These are phyloP conservation scores for Fraxinus latifolia DNA, from an alignment of 305 asterid genomes.

Conservation along the genomic window DNA sequence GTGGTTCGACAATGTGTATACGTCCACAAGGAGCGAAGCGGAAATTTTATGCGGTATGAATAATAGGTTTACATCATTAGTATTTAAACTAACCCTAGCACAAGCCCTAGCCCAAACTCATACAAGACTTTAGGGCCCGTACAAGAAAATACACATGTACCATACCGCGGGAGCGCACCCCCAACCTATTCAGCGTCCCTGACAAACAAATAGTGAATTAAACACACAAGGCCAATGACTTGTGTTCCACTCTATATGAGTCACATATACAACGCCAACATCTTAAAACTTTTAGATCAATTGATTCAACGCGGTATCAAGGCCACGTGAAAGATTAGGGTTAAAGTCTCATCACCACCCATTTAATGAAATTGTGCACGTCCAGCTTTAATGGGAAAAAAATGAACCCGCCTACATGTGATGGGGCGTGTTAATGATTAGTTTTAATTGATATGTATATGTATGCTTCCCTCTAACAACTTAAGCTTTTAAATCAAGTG, in stretches of 20 bases:
- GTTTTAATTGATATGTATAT: not conserved
- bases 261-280: not conserved
- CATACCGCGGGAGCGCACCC: not conserved
- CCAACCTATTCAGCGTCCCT: not conserved
- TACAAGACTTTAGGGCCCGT: not conserved
- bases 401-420: not conserved
- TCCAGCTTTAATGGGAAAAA: not conserved
- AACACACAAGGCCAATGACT: not conserved
- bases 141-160: not conserved
- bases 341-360: not conserved
- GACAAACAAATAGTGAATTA: not conserved
- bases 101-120: not conserved
- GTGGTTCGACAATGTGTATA: not conserved
- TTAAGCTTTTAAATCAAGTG: not conserved
- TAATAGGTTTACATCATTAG: not conserved
- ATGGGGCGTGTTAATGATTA: not conserved
- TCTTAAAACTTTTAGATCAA: not conserved
- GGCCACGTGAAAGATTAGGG: not conserved
- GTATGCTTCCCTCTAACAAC: not conserved
- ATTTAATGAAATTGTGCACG: not conserved
- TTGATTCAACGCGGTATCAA: not conserved
- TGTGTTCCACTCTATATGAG: not conserved
- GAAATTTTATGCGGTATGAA: not conserved
- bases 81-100: no score
- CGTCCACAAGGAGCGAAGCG: not conserved